Conservation (phyloP, 192 early-diverging fungal species). For the Chytriomyces sp. region DNA sequence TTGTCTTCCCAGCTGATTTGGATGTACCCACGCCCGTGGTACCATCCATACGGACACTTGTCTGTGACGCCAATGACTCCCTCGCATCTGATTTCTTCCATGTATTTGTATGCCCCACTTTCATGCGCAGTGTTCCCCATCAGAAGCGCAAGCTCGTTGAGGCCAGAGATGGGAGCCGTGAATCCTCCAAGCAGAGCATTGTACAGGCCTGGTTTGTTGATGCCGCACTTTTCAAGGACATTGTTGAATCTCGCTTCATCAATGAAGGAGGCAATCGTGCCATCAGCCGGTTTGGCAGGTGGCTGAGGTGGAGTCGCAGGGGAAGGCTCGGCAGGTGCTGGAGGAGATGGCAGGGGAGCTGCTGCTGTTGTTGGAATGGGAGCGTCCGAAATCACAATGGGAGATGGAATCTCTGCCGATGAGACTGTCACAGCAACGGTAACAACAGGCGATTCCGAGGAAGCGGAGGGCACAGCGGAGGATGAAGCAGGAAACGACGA, state of each 20-base stretch:
- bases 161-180: neutral
- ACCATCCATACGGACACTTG: neutral
- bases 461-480: no score
- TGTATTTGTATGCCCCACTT: neutral
- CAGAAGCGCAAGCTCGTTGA: conserved; percentile 1
- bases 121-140: neutral
- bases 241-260: conserved; percentile 3
- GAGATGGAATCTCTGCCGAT: no score
- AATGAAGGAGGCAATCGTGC: conserved; percentile 1
- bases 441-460: no score
- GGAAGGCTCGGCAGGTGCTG: neutral
- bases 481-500: no score
- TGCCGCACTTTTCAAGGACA: conserved; percentile 6
- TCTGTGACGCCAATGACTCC: neutral
- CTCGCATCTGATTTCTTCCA: neutral
- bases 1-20: neutral
- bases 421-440: no score
- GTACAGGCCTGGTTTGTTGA: conserved; percentile 17
- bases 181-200: neutral
- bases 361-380: neutral
- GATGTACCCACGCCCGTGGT: neutral
- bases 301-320: neutral
- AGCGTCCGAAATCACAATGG: no score
- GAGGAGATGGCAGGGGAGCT: conserved; percentile 4
- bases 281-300: neutral